phyloP scores from a whole-genome alignment of 2,329 filamentous ascomycete genomes.

The Ophiosphaerella narmari region DNA sequence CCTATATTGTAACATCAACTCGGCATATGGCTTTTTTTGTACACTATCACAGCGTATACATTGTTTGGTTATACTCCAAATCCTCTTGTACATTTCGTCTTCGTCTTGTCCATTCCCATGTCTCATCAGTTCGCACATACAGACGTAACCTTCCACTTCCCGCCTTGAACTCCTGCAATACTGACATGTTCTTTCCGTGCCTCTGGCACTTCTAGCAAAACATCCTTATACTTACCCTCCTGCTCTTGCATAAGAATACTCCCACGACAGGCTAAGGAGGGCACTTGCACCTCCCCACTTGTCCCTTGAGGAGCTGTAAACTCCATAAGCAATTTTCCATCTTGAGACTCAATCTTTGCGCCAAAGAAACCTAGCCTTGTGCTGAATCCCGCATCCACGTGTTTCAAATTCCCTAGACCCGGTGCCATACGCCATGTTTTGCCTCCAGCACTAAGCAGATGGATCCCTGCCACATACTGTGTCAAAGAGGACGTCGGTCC shows the following conservation, averaged over 20 bases:
- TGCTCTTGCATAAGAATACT: slow-evolving; percentile 22
- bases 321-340: slow-evolving; percentile 22
- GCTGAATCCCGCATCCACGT: slow-evolving; percentile 45
- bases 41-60: slow-evolving; percentile 43
- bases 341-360: slow-evolving; percentile 29
- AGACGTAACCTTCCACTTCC: slow-evolving; percentile 27
- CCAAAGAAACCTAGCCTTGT: slow-evolving; percentile 46
- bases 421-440: slow-evolving; percentile 46
- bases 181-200: slow-evolving; percentile 14
- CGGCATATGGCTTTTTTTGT: slow-evolving; percentile 34
- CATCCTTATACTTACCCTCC: slow-evolving; percentile 18
- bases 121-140: slow-evolving; percentile 8
- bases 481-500: slow-evolving; percentile 54
- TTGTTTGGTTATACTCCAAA: slow-evolving; percentile 27
- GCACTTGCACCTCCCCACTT: slow-evolving; percentile 33
- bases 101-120: background rate
- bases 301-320: slow-evolving; percentile 40
- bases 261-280: slow-evolving; percentile 24
- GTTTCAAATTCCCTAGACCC: slow-evolving; percentile 41
- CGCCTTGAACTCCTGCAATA: slow-evolving; percentile 23
- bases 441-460: slow-evolving; percentile 44
- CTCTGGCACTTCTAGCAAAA: slow-evolving; percentile 20
- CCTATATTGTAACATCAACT: slow-evolving; percentile 21
- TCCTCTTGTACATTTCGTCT: slow-evolving; percentile 30
- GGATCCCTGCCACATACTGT: slow-evolving; percentile 49